Base-by-base conservation (phyloP, 2,329 filamentous ascomycete species). In the Aspergillus transmontanensis region DNA sequence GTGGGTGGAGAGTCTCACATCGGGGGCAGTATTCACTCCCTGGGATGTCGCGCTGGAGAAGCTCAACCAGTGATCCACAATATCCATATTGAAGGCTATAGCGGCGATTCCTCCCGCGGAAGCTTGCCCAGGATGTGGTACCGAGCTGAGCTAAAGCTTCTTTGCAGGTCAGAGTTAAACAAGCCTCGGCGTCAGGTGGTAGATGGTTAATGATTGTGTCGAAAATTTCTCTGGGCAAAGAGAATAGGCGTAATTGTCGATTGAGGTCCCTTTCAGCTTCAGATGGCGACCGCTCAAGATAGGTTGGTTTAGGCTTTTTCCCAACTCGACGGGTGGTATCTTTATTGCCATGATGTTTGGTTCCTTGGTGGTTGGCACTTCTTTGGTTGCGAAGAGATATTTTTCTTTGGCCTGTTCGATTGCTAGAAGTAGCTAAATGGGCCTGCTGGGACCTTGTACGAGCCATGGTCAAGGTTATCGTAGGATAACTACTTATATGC, bases 141-240 rank as follows among this genome's bases (percentile, higher is more conserved):
- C 62, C 45, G 3, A 64, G 6, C 4, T 5, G 12, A 14, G 50
- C 41, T 1, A 62, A 45, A 6, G 43, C 59, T 21, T 50, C 59
- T 21, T 60, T 64, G 62, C 62, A 59, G 30, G 43, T 59, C 3
- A 64, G n/a, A 6, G n/a, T 26, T 2, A 64, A 58, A 28, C 59
- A 59, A 10, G 26, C 62, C n/a, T 39, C 45, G 4, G 43, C 59
- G 1, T 46, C 14, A 3, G 36, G 32, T 1, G 51, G 43, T n/a
- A 64, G 55, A 21, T 57, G 53, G 16, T 45, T 23, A 21, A 48
- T 21, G 21, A 64, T 55, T n/a, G 21, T 21, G n/a, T 62, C 34
- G 12, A 64, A 53, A 2, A 61, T 11, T 19, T 64, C 62, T 14
- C n/a, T 12, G 3, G 62, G 59, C 14, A 64, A 21, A 14, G 3